These are phyloP conservation scores for Aureobasidium sp. DNA, from an alignment of 2,329 filamentous ascomycete species.

Conservation along the genomic window DNA sequence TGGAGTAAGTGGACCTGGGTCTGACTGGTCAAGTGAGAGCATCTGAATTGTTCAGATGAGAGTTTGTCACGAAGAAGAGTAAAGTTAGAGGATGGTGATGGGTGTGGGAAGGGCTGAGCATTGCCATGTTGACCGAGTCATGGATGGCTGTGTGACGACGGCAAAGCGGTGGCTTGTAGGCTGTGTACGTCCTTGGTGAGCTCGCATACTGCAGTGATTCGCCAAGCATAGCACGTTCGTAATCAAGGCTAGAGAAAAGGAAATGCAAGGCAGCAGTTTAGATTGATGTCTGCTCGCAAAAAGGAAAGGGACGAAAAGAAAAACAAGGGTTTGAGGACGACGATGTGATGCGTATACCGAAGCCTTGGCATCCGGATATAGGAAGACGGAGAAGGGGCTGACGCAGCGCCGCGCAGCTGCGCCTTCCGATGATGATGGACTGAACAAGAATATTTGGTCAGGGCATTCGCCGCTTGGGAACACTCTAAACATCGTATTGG, in stretches of 20 bases:
- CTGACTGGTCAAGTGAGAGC: not conserved
- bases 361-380: not conserved
- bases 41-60: not conserved
- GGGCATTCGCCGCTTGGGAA: not conserved
- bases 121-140: not conserved
- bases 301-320: not conserved
- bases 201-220: not conserved
- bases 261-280: not conserved
- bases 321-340: not conserved
- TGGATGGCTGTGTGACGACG: not conserved
- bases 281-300: not conserved
- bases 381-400: constrained; percentile 2
- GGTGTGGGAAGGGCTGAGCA: not conserved
- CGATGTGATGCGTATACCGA: not conserved
- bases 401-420: not conserved
- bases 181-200: not conserved
- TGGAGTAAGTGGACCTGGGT: constrained; percentile 12
- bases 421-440: not conserved
- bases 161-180: not conserved
- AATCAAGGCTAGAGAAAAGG: not conserved
- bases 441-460: not conserved
- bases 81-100: too few relatives aligned
- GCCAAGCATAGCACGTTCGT: not conserved
- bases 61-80: not conserved
- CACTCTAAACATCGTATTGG: not conserved